Evolutionary conservation across 352 stramenopile genomes (phyloP), one percentile per base, ranked within the genome.

Genomic region (Chrysophaeum taylorii): DNA sequence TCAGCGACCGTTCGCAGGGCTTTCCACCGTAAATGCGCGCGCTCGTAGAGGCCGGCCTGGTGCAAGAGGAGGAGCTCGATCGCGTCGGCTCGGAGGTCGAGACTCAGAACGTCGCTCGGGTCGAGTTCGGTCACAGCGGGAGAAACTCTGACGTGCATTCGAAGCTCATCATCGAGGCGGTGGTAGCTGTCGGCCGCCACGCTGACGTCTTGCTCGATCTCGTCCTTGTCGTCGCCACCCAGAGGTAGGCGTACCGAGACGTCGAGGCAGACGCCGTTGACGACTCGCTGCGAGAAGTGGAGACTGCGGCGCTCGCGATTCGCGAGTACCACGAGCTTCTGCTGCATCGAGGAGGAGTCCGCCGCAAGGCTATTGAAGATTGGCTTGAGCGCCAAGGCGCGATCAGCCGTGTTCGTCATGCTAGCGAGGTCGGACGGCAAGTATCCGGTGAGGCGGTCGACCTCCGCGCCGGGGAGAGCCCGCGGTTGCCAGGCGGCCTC

Each of bases 1-100:
- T 42, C 14, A 9, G 57, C 57, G 12, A 66, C 57, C 33, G 35
- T 23, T 4, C 18, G 1, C 1, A 66, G n/a, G 2, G 57, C 57
- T 9, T 16, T 2, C 33, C 31, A 66, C 31, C n/a, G 9, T 7
- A 2, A 14, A 21, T n/a, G 31, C 2, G 57, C 27, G 14, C 57
- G 31, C 14, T 42, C 5, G 57, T 37, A 42, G 12, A 66, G 36
- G 18, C 57, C 57, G 23, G 31, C 16, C n/a, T 66, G 57, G 57
- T 66, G 57, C 33, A 66, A 2, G 2, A 66, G n/a, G 1, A 66
- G 27, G 18, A 66, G 36, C 57, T 66, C 14, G 9, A 66, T 31
- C 36, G 41, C 57, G n/a, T 42, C 31, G n/a, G 41, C 57, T 2
- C 7, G 29, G 9, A 43, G 12, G 9, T 7, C 2, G 18, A 66